phyloP scores from a whole-genome alignment of 2,329 filamentous ascomycete species.

The Monosporascus sp. region DNA sequence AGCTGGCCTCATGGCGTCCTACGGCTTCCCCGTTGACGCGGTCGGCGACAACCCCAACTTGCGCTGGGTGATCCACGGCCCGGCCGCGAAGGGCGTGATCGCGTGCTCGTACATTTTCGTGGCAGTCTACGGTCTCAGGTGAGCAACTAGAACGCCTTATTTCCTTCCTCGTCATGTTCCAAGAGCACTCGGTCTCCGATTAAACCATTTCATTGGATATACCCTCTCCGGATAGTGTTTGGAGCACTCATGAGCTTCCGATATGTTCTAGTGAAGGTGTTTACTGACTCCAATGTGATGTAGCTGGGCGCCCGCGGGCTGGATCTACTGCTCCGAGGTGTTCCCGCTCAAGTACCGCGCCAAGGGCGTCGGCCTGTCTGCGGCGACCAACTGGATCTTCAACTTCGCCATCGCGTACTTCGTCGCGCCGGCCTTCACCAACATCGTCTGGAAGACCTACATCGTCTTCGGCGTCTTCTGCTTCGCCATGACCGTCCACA shows the following conservation, averaged over 20 bases:
- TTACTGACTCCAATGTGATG: too few relatives aligned
- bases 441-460: slow-evolving; percentile 24
- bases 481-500: slow-evolving; percentile 12
- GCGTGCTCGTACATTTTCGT: slow-evolving; percentile 44
- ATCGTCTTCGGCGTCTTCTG: slow-evolving; percentile 38
- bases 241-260: too few relatives aligned
- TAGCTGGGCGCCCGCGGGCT: slow-evolving; percentile 18
- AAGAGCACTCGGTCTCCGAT: too few relatives aligned
- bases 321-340: slow-evolving; percentile 19
- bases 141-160: too few relatives aligned
- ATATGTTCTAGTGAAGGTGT: too few relatives aligned
- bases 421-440: slow-evolving; percentile 10
- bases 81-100: slow-evolving; percentile 43
- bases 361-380: slow-evolving; percentile 14
- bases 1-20: slow-evolving; percentile 43
- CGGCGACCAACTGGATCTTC: slow-evolving; percentile 21
- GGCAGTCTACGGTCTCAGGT: slow-evolving; percentile 28
- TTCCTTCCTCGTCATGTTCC: too few relatives aligned
- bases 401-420: slow-evolving; percentile 15
- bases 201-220: too few relatives aligned
- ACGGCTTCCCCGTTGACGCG: slow-evolving; percentile 37
- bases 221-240: too few relatives aligned
- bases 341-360: slow-evolving; percentile 18
- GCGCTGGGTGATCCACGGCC: slow-evolving; percentile 38
- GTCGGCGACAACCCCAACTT: slow-evolving; percentile 42